Evolutionary conservation across 2,329 filamentous ascomycete genomes (phyloP), one percentile per base, ranked within the genome.

Genomic region (Spiromastix sp.): DNA sequence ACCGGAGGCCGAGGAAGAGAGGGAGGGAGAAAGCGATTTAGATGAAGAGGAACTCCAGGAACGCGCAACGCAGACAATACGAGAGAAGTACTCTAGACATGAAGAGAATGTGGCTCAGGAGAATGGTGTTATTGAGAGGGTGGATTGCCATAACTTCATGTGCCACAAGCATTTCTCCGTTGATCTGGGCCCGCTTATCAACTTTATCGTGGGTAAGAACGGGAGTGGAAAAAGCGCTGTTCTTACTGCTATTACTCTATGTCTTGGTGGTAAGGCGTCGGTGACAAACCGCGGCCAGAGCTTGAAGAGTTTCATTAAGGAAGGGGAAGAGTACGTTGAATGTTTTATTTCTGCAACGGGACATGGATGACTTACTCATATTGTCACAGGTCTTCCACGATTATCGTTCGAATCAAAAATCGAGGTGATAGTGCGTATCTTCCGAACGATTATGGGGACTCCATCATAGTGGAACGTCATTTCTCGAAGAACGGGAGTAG

Each of bases 171-270:
- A 80, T 37, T 71, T 96, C 12, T 76, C 81, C 28, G 82, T 93
- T 40, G 74, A 81, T 38, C 69, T 98, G n/a, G 91, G 91, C 0
- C 91, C 91, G 0, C 67, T 95, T 24, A 93, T 98, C 58, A 98
- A 98, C 60, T 98, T 98, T 60, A 87, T 98, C 42, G 87, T 95
- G 37, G 91, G 91, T 11, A 86, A 94, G 57, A 98, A 98, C 54
- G 91, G 91, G 20, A 96, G 89, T 54, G 91, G 91, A 22, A 98
- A 98, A 65, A 98, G 91, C 56, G 91, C 91, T 2, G 81, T 96
- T 10, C 65, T 98, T 18, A 96, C 91, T 0, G 91, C 86, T 4
- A 75, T 98, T 44, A 94, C 86, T 0, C 70, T 98, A 21, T 96
- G 91, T 51, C 69, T 98, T n/a, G 91, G 91, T 41, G 89, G 84